phyloP scores from a whole-genome alignment of 768 basidiomycete species.

The Hypholoma fasciculare region DNA sequence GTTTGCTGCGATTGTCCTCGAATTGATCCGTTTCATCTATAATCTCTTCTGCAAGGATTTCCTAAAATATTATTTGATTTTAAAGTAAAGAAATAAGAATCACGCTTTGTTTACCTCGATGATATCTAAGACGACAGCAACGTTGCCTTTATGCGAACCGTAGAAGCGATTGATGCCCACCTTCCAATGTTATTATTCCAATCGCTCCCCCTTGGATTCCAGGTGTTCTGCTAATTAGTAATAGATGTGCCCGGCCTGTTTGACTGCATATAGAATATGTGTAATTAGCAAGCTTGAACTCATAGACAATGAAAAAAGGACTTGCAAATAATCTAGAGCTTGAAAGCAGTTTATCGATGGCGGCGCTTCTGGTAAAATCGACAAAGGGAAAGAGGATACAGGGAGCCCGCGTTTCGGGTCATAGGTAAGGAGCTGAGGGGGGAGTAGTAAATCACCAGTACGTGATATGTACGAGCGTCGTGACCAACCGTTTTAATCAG shows the following conservation, averaged over 20 bases:
- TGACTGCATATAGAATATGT: constrained; percentile 48
- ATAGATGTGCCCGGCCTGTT: constrained; percentile 91
- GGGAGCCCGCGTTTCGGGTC: constrained; percentile 77
- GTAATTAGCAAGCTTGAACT: background rate
- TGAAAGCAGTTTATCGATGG: constrained; percentile 94
- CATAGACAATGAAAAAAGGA: background rate
- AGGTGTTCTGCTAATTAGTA: constrained; percentile 83
- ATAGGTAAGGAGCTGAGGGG: constrained; percentile 74
- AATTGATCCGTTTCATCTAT: constrained; percentile 93
- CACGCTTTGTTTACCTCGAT: constrained; percentile 50
- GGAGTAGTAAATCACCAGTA: constrained; percentile 9
- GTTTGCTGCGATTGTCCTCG: constrained; percentile 83
- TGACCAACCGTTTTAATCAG: constrained; percentile 75
- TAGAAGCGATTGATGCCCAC: constrained; percentile 30
- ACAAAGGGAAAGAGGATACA: constrained; percentile 74
- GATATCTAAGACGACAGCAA: constrained; percentile 47
- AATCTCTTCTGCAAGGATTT: constrained; percentile 95
- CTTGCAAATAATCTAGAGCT: constrained; percentile 89
- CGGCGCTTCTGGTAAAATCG: constrained; percentile 85
- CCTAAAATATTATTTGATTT: constrained; percentile 37
- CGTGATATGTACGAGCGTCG: constrained; percentile 62
- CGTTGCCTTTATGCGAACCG: background rate
- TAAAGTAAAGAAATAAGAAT: no score
- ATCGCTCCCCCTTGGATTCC: constrained; percentile 82
- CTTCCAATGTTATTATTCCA: constrained; percentile 89